Evolutionary conservation across 2,329 filamentous ascomycete species (phyloP), one percentile per base, ranked within the genome.

Genomic region (Rhynchosporium graminicola): DNA sequence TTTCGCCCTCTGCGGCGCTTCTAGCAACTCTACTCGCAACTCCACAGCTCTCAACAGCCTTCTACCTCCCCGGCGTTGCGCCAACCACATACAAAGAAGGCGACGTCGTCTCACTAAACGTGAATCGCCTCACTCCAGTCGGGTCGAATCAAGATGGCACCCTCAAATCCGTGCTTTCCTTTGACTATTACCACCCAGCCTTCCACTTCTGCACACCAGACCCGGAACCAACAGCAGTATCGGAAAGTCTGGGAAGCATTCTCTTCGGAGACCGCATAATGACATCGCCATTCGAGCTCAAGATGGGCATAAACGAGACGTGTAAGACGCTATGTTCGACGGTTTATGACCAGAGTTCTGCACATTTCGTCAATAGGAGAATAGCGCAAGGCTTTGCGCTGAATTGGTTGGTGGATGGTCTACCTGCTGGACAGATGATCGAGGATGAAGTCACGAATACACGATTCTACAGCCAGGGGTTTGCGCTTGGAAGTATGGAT

Each of bases 251-350:
- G 67, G 95, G 95, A 29, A 97, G 94, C 80, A 99, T 99, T 74
- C 78, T 99, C 57, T 99, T 99, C 71, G 95, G 95, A 69, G 95
- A 99, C 78, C 87, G 95, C 61, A 99, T 99, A 79, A 92, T 92
- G 79, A 96, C 92, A n/a, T 98, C 94, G 42, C 91, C 94, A 0
- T 97, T 96, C 73, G 87, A 97, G 73, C 80, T 98, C 64, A 84
- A 86, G 69, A 97, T 99, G 93, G 86, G 79, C 60, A 80, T 86
- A 66, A 95, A 99, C 74, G 90, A 97, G 76, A 88, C 87, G 0
- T 99, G 95, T 80, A 95, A 94, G 76, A 77, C 83, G 15, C 81
- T 96, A 3, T 99, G 95, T 76, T 78, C 82, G 33, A 81, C 83
- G 47, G 89, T 87, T 28, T 88, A 87, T 73, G 82, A 89, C 50